Percentiles rank a stretch among this genome's conserved stretches.
These are phyloP conservation scores for Bretschneidera sinensis DNA, from an alignment of 345 rosid genomes.

Conservation along the genomic window DNA sequence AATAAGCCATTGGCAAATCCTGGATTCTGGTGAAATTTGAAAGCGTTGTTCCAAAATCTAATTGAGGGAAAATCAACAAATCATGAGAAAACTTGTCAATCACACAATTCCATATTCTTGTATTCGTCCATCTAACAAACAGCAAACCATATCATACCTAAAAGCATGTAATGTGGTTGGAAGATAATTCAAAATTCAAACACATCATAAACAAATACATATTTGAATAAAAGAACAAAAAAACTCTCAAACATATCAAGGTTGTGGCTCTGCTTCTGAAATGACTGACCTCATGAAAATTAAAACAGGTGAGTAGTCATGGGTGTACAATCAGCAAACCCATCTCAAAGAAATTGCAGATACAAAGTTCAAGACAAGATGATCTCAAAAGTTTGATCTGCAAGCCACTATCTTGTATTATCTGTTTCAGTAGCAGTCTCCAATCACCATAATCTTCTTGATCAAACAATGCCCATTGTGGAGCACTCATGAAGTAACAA, in stretches of 20 bases:
- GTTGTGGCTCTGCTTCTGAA: neutral
- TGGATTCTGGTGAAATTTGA: too few species aligned
- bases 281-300: slow-evolving; percentile 8
- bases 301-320: too few species aligned
- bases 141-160: too few species aligned
- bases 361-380: neutral
- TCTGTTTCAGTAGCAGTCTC: slow-evolving; percentile 1
- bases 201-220: neutral
- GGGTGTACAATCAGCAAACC: neutral
- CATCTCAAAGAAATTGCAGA: slow-evolving; percentile 1
- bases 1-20: too few species aligned
- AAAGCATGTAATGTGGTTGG: too few species aligned
- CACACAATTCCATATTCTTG: too few species aligned
- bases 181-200: slow-evolving; percentile 6
- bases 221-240: neutral
- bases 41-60: too few species aligned
- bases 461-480: neutral
- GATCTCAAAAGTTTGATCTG: neutral
- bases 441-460: neutral
- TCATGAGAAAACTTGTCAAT: too few species aligned
- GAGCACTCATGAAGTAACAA: neutral
- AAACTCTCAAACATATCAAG: neutral
- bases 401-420: neutral
- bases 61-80: too few species aligned
- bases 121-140: too few species aligned